A percentile compares a stretch with the other conserved stretches of the same genome.
Evolutionary conservation across 1,284 basidiomycete species (phyloP).

Genomic region (Puccinia brachypodii): DNA sequence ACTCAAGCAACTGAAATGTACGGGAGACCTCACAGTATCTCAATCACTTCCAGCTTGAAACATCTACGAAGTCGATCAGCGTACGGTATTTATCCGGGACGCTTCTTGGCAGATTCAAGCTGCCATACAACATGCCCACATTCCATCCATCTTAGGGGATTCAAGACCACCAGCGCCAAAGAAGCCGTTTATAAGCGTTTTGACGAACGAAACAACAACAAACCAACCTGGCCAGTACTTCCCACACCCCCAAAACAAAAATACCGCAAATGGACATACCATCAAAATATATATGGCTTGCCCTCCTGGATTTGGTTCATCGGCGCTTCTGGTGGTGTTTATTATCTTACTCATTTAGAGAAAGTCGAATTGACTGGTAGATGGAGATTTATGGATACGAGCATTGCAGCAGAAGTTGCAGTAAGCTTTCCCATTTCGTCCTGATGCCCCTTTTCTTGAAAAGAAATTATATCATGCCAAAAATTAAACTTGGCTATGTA

Average conservation of each 20-base stretch:
- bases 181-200: neutral
- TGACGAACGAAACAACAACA: neutral
- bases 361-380: slow-evolving; percentile 55
- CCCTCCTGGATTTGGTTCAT: slow-evolving; percentile 49
- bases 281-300: neutral
- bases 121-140: neutral
- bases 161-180: neutral
- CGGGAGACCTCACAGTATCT: neutral
- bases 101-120: neutral
- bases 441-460: neutral
- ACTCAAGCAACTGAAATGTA: slow-evolving; percentile 6
- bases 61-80: neutral
- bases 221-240: slow-evolving; percentile 2
- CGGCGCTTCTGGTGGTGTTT: slow-evolving; percentile 52
- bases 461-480: neutral
- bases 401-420: slow-evolving; percentile 51
- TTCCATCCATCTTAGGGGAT: neutral
- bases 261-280: neutral
- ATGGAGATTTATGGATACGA: slow-evolving; percentile 56
- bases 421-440: neutral
- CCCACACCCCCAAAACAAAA: neutral
- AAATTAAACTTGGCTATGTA: neutral
- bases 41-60: neutral
- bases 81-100: neutral
- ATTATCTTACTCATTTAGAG: slow-evolving; percentile 55